These are phyloP conservation scores for Rhizophlyctis rosea DNA, from an alignment of 192 early-diverging fungal species.

Conservation along the genomic window DNA sequence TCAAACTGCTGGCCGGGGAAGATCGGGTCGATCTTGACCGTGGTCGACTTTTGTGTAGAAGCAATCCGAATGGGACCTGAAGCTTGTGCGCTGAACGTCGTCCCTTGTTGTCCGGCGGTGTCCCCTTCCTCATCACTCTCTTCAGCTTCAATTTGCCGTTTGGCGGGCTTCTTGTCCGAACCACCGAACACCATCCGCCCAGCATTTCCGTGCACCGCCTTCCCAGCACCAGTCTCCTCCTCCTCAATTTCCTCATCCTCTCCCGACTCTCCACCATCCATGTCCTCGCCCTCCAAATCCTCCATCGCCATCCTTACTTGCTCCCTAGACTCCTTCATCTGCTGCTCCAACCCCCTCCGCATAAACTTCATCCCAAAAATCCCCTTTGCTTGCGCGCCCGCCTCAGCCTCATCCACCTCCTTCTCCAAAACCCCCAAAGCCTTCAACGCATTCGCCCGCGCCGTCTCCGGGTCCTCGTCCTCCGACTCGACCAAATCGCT, in stretches of 20 bases:
- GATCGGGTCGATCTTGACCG: conserved; percentile 31
- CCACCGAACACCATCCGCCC: conserved; percentile 66
- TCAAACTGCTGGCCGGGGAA: conserved; percentile 24
- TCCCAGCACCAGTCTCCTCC: conserved; percentile 23
- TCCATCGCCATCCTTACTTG: conserved; percentile 1
- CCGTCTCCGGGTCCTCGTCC: conserved; percentile 47
- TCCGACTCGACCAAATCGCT: conserved; percentile 62
- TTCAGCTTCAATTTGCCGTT: too few relatives aligned
- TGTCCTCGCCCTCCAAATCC: conserved; percentile 19
- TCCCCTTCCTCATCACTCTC: not conserved
- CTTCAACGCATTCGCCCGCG: conserved; percentile 17
- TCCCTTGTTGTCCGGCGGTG: not conserved
- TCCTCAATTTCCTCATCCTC: conserved; percentile 42
- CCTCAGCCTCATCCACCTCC: conserved; percentile 34
- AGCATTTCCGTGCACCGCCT: conserved; percentile 43
- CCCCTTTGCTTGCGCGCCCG: conserved; percentile 64
- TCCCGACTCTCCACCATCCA: conserved; percentile 19
- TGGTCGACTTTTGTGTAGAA: too few relatives aligned
- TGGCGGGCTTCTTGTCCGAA: not conserved
- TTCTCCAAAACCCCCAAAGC: conserved; percentile 48
- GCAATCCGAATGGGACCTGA: too few relatives aligned
- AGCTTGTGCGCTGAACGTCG: conserved; percentile 41
- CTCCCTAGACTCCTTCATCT: conserved; percentile 29
- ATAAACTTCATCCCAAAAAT: conserved; percentile 98
- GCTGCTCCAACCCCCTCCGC: conserved; percentile 64